Conservation (phyloP, 306 rosid genomes). For the Gastrolobium bilobum region DNA sequence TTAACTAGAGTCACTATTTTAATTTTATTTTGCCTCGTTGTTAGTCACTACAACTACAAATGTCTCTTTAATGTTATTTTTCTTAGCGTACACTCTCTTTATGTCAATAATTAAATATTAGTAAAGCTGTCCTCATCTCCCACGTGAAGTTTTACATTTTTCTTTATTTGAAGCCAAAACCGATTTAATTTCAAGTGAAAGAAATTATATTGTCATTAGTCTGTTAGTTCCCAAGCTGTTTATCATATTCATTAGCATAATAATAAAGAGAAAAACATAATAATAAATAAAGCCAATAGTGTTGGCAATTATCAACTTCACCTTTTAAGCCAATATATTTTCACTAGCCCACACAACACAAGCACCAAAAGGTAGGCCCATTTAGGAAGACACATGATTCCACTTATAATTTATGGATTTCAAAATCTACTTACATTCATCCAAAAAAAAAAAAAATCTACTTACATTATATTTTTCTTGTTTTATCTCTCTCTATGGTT, state of each 20-base stretch:
- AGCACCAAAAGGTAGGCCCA: constrained; percentile 29
- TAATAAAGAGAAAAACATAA: neutral
- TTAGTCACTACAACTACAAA: neutral
- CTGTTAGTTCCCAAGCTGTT: constrained; percentile 6
- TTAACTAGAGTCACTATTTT: constrained; percentile 2
- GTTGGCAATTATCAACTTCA: constrained; percentile 44
- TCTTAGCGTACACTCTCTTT: neutral
- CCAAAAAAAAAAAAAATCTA: too few relatives aligned
- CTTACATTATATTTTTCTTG: neutral
- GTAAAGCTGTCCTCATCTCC: constrained; percentile 6
- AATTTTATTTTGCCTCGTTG: constrained; percentile 24
- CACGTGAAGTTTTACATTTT: constrained; percentile 43
- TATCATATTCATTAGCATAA: constrained; percentile 20
- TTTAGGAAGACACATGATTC: neutral
- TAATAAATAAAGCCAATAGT: constrained; percentile 22
- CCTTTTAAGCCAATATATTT: constrained; percentile 45
- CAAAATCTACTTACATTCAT: neutral
- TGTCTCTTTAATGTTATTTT: neutral
- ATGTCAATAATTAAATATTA: neutral
- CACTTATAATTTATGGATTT: constrained; percentile 27
- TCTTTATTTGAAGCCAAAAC: constrained; percentile 21
- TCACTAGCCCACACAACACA: constrained; percentile 35
- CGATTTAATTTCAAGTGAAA: constrained; percentile 6
- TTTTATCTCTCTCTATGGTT: neutral
- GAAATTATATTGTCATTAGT: neutral